Evolutionary conservation across 495 filamentous ascomycete genomes (phyloP), one percentile per base, ranked within the genome.

Genomic region (Lasiosphaeris hirsuta): DNA sequence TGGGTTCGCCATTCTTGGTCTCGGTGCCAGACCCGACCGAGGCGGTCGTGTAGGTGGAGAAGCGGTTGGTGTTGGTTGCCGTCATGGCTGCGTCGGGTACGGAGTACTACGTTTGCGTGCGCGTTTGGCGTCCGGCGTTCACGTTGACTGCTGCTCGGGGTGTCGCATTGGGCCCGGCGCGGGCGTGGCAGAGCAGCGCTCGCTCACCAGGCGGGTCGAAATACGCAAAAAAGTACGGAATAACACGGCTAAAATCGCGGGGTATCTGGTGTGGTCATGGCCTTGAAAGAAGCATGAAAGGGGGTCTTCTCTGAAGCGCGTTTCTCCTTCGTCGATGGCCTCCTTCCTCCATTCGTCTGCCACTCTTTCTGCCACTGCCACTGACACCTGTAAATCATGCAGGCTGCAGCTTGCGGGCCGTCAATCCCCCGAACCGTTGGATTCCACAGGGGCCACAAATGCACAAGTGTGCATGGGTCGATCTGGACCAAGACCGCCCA

Each of bases 1-100:
- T 90, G 46, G 90, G 78, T 58, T 86, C 85, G 75, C 89, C 90
- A 75, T 87, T 77, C 63, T 77, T 76, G 60, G 68, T 71, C 62
- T 69, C 69, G 55, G 69, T 63, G 57, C 62, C 65, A 55, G 69
- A 69, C 34, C 76, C 77, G 58, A 69, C 68, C 43, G 80, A 77
- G 43, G 72, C 71, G 52, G 66, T 72, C 34, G 77, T 80, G 65
- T 81, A 79, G 52, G 75, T 78, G 38, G 81, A 83, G 63, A 74
- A 73, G 66, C 80, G 75, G 69, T 81, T 81, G 48, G 76, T 70
- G 78, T 82, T 69, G 57, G 40, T 54, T 78, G 83, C 61, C 78
- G 80, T 67, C 77, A 81, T 81, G 59, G 63, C 72, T 62, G 62
- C 47, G 42, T 55, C 49, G n/a, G 43, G 10, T 23, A 1, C 15